Percentiles rank a stretch among this genome's conserved stretches.
Conservation (phyloP, 2,329 filamentous ascomycete genomes). For the Aspergillus sp. region DNA sequence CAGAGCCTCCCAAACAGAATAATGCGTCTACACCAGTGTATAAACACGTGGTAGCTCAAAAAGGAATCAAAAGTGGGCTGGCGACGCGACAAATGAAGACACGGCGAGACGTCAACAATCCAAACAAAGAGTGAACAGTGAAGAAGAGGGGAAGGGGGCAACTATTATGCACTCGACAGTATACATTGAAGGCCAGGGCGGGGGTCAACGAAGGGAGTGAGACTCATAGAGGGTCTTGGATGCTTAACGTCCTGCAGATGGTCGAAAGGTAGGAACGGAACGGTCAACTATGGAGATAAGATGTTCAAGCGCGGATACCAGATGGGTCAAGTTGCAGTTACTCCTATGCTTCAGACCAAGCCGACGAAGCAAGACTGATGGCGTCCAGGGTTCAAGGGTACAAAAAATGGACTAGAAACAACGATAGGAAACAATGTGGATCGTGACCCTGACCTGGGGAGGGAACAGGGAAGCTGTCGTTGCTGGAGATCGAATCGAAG, state of each 20-base stretch:
- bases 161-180: constrained; percentile 26
- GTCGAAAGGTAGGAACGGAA: constrained; percentile 6
- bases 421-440: constrained; percentile 21
- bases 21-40: constrained; percentile 32
- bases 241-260: constrained; percentile 9
- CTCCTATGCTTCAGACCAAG: constrained; percentile 22
- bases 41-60: constrained; percentile 31
- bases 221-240: constrained; percentile 17
- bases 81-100: constrained; percentile 21
- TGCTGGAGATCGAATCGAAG: constrained; percentile 26
- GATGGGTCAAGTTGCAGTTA: constrained; percentile 17
- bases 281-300: constrained; percentile 13
- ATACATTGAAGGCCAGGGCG: constrained; percentile 30
- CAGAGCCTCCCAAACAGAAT: constrained; percentile 38
- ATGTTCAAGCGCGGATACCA: constrained; percentile 12
- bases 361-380: constrained; percentile 7
- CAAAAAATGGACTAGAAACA: constrained; percentile 10
- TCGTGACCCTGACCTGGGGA: constrained; percentile 20
- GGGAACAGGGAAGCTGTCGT: constrained; percentile 21
- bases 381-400: constrained; percentile 13
- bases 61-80: constrained; percentile 24
- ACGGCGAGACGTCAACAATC: constrained; percentile 12
- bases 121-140: constrained; percentile 20
- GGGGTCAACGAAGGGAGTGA: constrained; percentile 16
- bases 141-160: constrained; percentile 19